Evolutionary conservation across 2,329 filamentous ascomycete species (phyloP).

Genomic region (Malbranchea zuffiana): DNA sequence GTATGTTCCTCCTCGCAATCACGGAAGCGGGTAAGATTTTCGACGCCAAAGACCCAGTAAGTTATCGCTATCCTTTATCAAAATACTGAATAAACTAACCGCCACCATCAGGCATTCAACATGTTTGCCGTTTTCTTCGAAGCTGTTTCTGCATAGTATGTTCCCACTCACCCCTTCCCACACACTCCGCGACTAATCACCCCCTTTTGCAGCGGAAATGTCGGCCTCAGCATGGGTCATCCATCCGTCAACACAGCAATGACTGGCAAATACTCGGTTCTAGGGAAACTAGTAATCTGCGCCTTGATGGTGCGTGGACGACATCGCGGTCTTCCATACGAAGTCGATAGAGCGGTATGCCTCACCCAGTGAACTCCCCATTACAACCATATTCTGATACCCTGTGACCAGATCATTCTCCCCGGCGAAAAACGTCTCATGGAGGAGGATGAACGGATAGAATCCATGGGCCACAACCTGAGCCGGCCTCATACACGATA

Average conservation of each 20-base stretch:
- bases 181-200: not conserved
- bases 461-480: constrained; percentile 2
- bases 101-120: constrained; percentile 10
- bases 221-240: constrained; percentile 27
- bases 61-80: constrained; percentile 2
- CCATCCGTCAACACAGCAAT: constrained; percentile 23
- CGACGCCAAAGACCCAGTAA: constrained; percentile 19
- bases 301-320: constrained; percentile 46
- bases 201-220: constrained; percentile 21
- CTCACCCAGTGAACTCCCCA: not conserved
- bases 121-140: constrained; percentile 32
- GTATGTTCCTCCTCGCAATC: constrained; percentile 39
- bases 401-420: constrained; percentile 9
- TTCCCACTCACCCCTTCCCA: not conserved
- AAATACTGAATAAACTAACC: not conserved
- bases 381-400: not conserved
- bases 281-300: constrained; percentile 45
- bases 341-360: constrained; percentile 38
- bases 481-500: constrained; percentile 10
- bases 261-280: constrained; percentile 37
- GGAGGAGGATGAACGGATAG: constrained; percentile 9
- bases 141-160: constrained; percentile 32
- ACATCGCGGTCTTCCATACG: constrained; percentile 45
- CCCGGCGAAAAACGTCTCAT: constrained; percentile 10
- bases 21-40: constrained; percentile 39